phyloP scores from a whole-genome alignment of 331 rosid species.

The Malus hybrid region DNA sequence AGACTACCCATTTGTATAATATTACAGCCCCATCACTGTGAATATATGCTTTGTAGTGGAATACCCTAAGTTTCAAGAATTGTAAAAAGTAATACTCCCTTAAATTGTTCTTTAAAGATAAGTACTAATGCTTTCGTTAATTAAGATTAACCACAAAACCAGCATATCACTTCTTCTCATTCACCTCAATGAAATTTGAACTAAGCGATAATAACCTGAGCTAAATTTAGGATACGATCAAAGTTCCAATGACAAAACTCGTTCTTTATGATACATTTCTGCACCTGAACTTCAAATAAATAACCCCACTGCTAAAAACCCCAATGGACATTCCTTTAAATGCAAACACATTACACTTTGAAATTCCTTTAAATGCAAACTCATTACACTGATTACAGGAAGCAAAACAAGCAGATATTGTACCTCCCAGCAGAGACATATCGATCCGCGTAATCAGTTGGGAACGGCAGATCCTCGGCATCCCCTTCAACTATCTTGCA shows the following conservation, averaged over 20 bases:
- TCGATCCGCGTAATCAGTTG: constrained; percentile 82
- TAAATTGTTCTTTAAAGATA: background rate
- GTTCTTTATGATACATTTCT: no score
- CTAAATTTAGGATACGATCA: background rate
- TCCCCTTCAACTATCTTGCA: constrained; percentile 83
- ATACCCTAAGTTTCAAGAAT: background rate
- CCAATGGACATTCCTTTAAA: background rate
- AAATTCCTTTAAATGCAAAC: no score
- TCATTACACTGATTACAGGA: background rate
- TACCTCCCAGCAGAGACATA: constrained; percentile 93
- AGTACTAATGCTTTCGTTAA: background rate
- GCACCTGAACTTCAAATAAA: background rate
- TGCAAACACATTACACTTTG: background rate
- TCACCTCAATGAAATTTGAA: background rate
- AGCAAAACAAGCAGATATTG: background rate
- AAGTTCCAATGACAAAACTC: background rate
- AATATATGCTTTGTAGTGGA: background rate
- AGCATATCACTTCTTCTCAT: background rate
- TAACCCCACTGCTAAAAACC: background rate
- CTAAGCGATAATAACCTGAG: background rate
- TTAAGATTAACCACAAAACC: background rate
- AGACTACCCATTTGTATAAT: background rate
- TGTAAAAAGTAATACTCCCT: background rate
- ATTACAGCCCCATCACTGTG: background rate
- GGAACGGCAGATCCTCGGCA: constrained; percentile 83